Conservation (phyloP, 1,284 basidiomycete genomes). For the Leccinum griseonigrum region DNA sequence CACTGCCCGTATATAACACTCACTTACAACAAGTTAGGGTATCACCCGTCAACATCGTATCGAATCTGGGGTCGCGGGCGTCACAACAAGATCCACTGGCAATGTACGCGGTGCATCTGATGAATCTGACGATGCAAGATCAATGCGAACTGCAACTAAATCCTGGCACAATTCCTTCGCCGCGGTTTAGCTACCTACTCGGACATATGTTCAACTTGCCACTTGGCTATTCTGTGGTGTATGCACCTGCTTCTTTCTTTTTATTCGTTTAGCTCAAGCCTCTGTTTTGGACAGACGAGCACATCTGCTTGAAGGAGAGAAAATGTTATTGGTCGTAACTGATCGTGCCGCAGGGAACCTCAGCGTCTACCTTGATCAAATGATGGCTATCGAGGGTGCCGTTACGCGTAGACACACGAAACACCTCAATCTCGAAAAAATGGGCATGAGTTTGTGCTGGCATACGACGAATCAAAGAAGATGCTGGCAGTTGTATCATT, state of each 20-base stretch:
- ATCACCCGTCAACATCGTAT: constrained; percentile 4
- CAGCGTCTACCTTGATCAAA: constrained; percentile 40
- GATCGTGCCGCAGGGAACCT: constrained; percentile 33
- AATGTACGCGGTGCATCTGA: constrained; percentile 35
- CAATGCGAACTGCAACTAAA: constrained; percentile 42
- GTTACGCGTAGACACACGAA: constrained; percentile 32
- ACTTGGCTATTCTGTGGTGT: constrained; percentile 37
- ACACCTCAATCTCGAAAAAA: constrained; percentile 40
- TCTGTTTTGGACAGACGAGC: constrained; percentile 31
- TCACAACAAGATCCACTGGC: constrained; percentile 24
- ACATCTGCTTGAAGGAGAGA: constrained; percentile 38
- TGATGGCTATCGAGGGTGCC: constrained; percentile 32
- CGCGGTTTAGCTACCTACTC: constrained; percentile 28
- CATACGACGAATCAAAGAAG: constrained; percentile 50
- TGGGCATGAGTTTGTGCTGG: constrained; percentile 43
- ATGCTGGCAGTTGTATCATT: constrained; percentile 43
- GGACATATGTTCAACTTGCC: constrained; percentile 38
- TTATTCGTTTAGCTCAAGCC: not conserved
- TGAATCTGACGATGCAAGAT: constrained; percentile 42
- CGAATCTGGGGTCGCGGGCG: constrained; percentile 16
- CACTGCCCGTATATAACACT: not conserved
- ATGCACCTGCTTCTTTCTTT: constrained; percentile 12
- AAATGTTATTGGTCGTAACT: constrained; percentile 41
- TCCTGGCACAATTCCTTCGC: constrained; percentile 37
- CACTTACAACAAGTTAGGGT: not conserved